A percentile compares a stretch with the other conserved stretches of the same genome.
These are phyloP conservation scores for Agarophyton chilense DNA, from an alignment of 23 red algal genomes.

Conservation along the genomic window DNA sequence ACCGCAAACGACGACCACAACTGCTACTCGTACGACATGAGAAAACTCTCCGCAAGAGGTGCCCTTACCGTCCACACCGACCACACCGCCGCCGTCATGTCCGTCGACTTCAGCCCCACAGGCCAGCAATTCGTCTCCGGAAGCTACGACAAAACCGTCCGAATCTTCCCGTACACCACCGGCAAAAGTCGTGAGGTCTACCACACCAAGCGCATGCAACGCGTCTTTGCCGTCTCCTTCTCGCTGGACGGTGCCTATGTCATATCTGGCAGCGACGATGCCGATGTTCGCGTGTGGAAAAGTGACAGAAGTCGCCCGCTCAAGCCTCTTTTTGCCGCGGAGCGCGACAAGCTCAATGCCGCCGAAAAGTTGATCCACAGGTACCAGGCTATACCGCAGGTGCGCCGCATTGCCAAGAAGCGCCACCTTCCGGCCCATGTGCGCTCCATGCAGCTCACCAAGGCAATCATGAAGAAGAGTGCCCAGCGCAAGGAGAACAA, in stretches of 20 bases:
- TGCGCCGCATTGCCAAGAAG: conserved; percentile 82
- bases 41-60: conserved; percentile 41
- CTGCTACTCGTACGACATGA: conserved; percentile 90
- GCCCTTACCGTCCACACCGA: conserved; percentile 75
- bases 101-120: conserved; percentile 87
- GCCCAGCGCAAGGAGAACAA: conserved; percentile 73
- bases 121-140: conserved; percentile 92
- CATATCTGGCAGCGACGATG: conserved; percentile 92
- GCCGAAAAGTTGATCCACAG: conserved; percentile 74
- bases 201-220: conserved; percentile 94
- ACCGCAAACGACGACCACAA: conserved; percentile 93
- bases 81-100: conserved; percentile 90
- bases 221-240: conserved; percentile 86
- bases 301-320: conserved; percentile 73
- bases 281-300: conserved; percentile 99
- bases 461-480: conserved; percentile 72
- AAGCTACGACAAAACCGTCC: conserved; percentile 89
- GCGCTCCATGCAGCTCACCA: conserved; percentile 33
- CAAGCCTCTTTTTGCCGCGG: conserved; percentile 77
- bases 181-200: conserved; percentile 77
- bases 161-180: conserved; percentile 66
- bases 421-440: conserved; percentile 74
- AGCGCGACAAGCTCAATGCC: conserved; percentile 59
- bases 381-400: conserved; percentile 64
- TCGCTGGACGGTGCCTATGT: conserved; percentile 80